Conservation (phyloP, 73 alveolate genomes). For the Blepharisma japonicum region DNA sequence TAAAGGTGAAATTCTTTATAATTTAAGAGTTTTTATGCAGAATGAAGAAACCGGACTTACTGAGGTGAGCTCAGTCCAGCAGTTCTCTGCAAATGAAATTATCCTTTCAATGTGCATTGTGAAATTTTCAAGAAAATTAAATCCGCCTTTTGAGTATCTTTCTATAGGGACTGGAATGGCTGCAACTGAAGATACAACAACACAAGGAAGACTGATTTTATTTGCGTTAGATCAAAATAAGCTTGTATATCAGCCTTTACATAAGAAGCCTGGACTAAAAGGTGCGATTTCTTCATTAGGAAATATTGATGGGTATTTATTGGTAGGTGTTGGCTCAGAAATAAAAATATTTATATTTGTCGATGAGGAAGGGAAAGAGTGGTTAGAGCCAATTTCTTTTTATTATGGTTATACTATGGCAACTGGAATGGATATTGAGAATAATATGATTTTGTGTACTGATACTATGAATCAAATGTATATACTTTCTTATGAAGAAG, state of each 20-base stretch:
- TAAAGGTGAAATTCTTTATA: not conserved
- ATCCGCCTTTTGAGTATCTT: conserved; percentile 24
- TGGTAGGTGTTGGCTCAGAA: conserved; percentile 24
- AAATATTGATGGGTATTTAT: conserved; percentile 6
- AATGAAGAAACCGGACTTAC: not conserved
- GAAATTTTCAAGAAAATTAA: conserved; percentile 1
- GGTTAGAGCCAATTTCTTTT: conserved; percentile 17
- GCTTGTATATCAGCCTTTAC: conserved; percentile 11
- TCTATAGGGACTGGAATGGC: conserved; percentile 18
- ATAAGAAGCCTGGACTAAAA: conserved; percentile 24
- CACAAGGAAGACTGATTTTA: conserved; percentile 7
- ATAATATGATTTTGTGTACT: not conserved
- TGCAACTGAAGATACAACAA: conserved; percentile 22
- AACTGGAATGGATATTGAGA: not conserved
- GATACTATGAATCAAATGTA: conserved; percentile 26
- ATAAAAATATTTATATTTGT: conserved; percentile 11
- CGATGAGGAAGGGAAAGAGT: conserved; percentile 20
- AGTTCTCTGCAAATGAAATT: not conserved
- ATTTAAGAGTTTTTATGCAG: not conserved
- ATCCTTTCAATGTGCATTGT: conserved; percentile 14
- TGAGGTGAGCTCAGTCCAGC: conserved; percentile 12
- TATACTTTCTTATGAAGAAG: conserved; percentile 4
- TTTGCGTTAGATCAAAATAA: not conserved
- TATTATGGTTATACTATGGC: conserved; percentile 21
- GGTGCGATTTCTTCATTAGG: conserved; percentile 8